Percentiles rank a stretch among this genome's conserved stretches.
phyloP scores from a whole-genome alignment of 176 grass and related monocot genomes.

The Aechmea fasciata region DNA sequence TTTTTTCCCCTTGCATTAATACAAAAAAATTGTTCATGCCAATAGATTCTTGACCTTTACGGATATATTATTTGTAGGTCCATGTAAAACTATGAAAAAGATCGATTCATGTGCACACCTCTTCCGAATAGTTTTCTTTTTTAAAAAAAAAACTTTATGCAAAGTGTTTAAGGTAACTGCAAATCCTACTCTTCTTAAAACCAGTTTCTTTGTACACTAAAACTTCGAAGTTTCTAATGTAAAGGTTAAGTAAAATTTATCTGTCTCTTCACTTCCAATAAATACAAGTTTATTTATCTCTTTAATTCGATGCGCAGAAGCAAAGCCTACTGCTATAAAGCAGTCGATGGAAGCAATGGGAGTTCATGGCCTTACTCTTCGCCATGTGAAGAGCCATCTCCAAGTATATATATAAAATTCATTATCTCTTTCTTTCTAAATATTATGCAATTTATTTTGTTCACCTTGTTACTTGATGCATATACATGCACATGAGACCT shows the following conservation, averaged over 20 bases:
- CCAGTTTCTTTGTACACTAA: constrained; percentile 1
- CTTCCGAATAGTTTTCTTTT: too few species aligned
- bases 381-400: constrained; percentile 45
- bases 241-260: background rate
- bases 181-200: too few species aligned
- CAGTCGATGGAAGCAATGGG: constrained; percentile 38
- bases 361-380: constrained; percentile 18
- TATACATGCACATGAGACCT: too few species aligned
- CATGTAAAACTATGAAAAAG: too few species aligned
- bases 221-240: background rate
- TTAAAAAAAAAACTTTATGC: too few species aligned
- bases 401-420: constrained; percentile 18
- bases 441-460: background rate
- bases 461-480: background rate
- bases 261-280: background rate
- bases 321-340: constrained; percentile 38
- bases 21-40: too few species aligned
- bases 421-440: constrained; percentile 1
- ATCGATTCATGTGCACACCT: too few species aligned
- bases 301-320: constrained; percentile 23
- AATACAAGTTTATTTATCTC: constrained; percentile 1
- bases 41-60: too few species aligned
- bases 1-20: too few species aligned
- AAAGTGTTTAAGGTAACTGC: too few species aligned
- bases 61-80: too few species aligned